Base-by-base conservation (phyloP, 441 rosid species). In the Bocquillonia castaneifolia region DNA sequence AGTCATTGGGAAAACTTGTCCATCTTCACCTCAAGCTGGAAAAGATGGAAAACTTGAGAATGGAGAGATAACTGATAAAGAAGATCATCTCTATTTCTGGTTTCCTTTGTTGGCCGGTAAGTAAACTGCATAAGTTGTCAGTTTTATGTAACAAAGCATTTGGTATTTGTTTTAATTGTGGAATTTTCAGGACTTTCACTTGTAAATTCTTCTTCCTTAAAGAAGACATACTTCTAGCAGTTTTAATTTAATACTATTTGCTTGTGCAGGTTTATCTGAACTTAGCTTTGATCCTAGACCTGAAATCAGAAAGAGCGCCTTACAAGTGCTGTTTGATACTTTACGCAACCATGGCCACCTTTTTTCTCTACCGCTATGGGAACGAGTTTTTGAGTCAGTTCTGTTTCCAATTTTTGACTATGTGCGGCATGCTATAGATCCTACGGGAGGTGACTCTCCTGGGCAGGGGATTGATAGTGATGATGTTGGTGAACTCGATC, bases 211-310 rank as follows among this genome's bases (percentile, higher is more conserved):
- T 47, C 7, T 57, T 59, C 32, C 28, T 42, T 28, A 6, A 50
- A 17, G 44, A 50, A 20, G 25, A 29, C n/a, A 28, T 66, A 48
- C 17, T 59, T 39, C 37, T 62, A n/a, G 44, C 56, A 65, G 34
- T 53, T 64, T 44, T 74, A 61, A 13, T 53, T 66, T 70, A 32
- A 69, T n/a, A n/a, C n/a, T n/a, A 56, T 66, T 62, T 65, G 3
- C 36, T 37, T 72, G 31, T 80, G 71, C 94, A 96, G 99, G 99
- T 80, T 84, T 96, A 70, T 91, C 99, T 26, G 98, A 96, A 77
- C 98, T 96, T 67, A 96, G 97, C 82, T 93, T 96, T 73, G 99
- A 96, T 77, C 97, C 97, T 67, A 87, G 99, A 81, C 95, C 98
- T 72, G 99, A 93, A 74, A 91, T 96, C 79, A 90, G 99, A 85